A percentile compares a stretch with the other conserved stretches of the same genome.
phyloP scores from a whole-genome alignment of 805 yeast genomes.

The Candida sanyiensis region DNA sequence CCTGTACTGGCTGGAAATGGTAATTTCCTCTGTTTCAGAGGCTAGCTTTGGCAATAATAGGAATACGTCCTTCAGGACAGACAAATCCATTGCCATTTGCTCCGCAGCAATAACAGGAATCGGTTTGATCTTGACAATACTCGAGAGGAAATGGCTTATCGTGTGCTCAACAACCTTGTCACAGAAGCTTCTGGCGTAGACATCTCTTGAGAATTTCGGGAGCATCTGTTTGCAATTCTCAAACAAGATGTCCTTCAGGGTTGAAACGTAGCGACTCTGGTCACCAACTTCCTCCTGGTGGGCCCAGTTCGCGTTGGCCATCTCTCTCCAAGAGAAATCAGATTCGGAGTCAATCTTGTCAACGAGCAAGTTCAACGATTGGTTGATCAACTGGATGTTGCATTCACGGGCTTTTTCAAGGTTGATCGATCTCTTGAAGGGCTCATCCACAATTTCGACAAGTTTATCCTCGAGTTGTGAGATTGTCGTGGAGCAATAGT shows the following conservation, averaged over 20 bases:
- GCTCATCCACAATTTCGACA: constrained; percentile 35
- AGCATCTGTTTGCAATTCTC: constrained; percentile 44
- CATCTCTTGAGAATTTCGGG: constrained; percentile 58
- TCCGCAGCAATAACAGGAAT: constrained; percentile 67
- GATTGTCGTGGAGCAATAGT: constrained; percentile 76
- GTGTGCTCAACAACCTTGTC: constrained; percentile 70
- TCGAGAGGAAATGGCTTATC: constrained; percentile 48
- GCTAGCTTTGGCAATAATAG: constrained; percentile 19
- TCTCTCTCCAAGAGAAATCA: constrained; percentile 76
- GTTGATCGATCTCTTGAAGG: constrained; percentile 35
- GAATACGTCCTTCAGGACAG: constrained; percentile 53
- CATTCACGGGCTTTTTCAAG: constrained; percentile 53
- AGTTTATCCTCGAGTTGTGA: constrained; percentile 68
- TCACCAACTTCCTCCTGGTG: constrained; percentile 58
- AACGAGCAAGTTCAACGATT: constrained; percentile 50
- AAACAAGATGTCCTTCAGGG: constrained; percentile 43
- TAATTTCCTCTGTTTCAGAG: constrained; percentile 13
- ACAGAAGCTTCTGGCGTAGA: constrained; percentile 66
- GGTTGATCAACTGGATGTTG: constrained; percentile 53
- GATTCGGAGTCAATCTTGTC: constrained; percentile 55
- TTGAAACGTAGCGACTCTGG: constrained; percentile 63
- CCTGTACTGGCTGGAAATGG: constrained; percentile 27
- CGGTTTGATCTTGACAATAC: constrained; percentile 60
- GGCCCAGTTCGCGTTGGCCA: constrained; percentile 72
- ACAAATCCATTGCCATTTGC: constrained; percentile 72